These are phyloP conservation scores for Trichosporon faecale DNA, from an alignment of 1,284 basidiomycete genomes.

Conservation along the genomic window DNA sequence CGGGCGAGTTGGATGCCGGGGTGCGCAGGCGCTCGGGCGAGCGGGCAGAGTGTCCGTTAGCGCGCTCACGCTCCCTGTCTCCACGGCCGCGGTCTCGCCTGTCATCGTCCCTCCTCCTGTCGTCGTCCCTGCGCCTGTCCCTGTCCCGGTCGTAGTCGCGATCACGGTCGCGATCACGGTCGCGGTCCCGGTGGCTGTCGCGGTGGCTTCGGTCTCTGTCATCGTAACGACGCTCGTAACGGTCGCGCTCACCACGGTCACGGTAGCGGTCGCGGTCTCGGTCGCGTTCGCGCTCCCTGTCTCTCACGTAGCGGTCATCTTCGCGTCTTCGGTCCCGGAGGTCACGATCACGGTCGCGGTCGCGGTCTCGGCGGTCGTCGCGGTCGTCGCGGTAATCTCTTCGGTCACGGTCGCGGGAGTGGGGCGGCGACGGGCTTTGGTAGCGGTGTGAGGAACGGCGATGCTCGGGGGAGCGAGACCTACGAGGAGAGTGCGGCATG, in stretches of 20 bases:
- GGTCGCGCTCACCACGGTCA: conserved; percentile 14
- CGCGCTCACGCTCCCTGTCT: conserved; percentile 20
- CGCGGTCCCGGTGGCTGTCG: conserved; percentile 21
- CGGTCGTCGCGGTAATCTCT: neutral
- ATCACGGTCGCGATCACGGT: conserved; percentile 22
- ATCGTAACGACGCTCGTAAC: conserved; percentile 12
- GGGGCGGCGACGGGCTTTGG: conserved; percentile 22
- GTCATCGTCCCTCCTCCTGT: conserved; percentile 26
- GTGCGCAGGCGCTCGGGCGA: conserved; percentile 4
- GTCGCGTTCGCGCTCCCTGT: conserved; percentile 11
- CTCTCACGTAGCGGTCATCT: neutral
- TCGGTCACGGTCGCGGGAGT: conserved; percentile 15
- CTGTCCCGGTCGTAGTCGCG: conserved; percentile 16
- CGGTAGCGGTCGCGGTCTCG: conserved; percentile 15
- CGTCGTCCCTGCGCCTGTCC: conserved; percentile 23
- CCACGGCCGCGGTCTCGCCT: conserved; percentile 21
- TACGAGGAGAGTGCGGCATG: conserved; percentile 32
- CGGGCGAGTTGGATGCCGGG: conserved; percentile 31
- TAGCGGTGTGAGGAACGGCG: conserved; percentile 30
- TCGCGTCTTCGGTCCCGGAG: conserved; percentile 19
- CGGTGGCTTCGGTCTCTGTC: conserved; percentile 16
- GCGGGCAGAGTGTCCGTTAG: conserved; percentile 34
- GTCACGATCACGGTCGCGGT: conserved; percentile 16
- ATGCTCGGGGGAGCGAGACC: conserved; percentile 29
- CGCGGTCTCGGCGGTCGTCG: neutral